phyloP scores from a whole-genome alignment of 441 rosid species.

The Kokia cookei region DNA sequence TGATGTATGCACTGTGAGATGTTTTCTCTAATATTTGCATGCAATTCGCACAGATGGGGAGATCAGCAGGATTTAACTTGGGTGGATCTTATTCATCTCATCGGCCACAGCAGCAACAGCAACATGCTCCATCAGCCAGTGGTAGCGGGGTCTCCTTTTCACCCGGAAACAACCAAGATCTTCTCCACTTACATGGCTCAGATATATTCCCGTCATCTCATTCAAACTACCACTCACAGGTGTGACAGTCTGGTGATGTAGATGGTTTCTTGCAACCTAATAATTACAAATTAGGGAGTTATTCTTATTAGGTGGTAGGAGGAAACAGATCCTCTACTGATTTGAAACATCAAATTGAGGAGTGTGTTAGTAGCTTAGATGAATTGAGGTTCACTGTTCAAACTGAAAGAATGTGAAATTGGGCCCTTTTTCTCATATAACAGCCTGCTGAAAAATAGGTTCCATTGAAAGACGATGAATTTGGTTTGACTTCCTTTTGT shows the following conservation, averaged over 20 bases:
- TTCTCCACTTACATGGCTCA: conserved; percentile 66
- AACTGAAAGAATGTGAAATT: not conserved
- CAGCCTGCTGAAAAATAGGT: not conserved
- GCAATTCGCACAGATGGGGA: conserved; percentile 64
- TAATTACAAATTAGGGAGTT: not conserved
- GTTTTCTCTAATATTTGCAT: conserved; percentile 12
- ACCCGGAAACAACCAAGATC: conserved; percentile 65
- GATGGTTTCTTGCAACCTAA: conserved; percentile 4
- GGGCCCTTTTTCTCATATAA: not conserved
- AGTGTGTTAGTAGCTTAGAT: not conserved
- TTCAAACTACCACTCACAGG: conserved; percentile 87
- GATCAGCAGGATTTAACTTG: conserved; percentile 82
- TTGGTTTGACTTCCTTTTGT: not conserved
- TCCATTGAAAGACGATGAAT: not conserved
- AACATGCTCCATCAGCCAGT: conserved; percentile 67
- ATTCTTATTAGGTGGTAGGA: not conserved
- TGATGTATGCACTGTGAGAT: not conserved
- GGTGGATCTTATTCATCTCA: conserved; percentile 74
- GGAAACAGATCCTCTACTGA: not conserved
- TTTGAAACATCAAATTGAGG: not conserved
- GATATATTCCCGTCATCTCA: conserved; percentile 82
- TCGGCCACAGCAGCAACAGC: conserved; percentile 61
- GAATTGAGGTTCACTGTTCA: not conserved
- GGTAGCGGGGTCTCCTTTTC: conserved; percentile 66
- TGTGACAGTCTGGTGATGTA: conserved; percentile 24